Percentiles rank a stretch among this genome's conserved stretches.
These are phyloP conservation scores for Yamadazyma sp. DNA, from an alignment of 1,139 yeast genomes.

Conservation along the genomic window DNA sequence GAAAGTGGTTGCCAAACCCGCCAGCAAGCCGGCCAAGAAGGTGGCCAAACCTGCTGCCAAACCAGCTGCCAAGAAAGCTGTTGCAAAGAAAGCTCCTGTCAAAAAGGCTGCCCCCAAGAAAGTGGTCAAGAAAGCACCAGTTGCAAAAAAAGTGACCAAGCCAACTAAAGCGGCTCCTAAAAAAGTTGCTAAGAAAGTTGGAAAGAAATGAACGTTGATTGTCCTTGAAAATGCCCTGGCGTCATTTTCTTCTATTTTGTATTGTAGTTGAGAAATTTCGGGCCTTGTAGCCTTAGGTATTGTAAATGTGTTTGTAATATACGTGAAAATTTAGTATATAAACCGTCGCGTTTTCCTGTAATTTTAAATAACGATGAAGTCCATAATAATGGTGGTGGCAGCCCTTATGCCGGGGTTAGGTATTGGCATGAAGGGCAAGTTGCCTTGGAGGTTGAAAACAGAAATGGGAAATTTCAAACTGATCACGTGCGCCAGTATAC, in stretches of 20 bases:
- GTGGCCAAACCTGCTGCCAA: constrained; percentile 9
- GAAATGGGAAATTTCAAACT: constrained; percentile 85
- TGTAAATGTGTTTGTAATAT: constrained; percentile 9
- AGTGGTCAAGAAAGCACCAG: constrained; percentile 8
- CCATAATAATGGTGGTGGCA: constrained; percentile 73
- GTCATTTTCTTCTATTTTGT: constrained; percentile 1
- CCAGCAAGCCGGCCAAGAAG: constrained; percentile 5
- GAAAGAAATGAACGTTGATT: constrained; percentile 12
- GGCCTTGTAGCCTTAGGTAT: constrained; percentile 3
- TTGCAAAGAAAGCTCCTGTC: constrained; percentile 15
- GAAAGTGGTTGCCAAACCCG: constrained; percentile 13
- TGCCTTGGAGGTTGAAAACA: constrained; percentile 85
- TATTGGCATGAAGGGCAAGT: constrained; percentile 74
- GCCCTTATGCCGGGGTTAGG: constrained; percentile 80
- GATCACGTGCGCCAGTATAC: constrained; percentile 54
- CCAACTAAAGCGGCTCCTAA: constrained; percentile 17
- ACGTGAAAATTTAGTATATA: constrained; percentile 3
- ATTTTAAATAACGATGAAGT: constrained; percentile 5
- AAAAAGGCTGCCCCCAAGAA: constrained; percentile 9
- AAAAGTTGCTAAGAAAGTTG: constrained; percentile 14
- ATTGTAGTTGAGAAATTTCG: constrained; percentile 7
- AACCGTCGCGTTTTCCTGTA: neutral
- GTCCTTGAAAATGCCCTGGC: constrained; percentile 1
- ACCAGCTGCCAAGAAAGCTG: constrained; percentile 11
- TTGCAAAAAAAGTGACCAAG: constrained; percentile 7